Conservation (phyloP, 805 yeast genomes). For the Saccharomycopsis vini region DNA sequence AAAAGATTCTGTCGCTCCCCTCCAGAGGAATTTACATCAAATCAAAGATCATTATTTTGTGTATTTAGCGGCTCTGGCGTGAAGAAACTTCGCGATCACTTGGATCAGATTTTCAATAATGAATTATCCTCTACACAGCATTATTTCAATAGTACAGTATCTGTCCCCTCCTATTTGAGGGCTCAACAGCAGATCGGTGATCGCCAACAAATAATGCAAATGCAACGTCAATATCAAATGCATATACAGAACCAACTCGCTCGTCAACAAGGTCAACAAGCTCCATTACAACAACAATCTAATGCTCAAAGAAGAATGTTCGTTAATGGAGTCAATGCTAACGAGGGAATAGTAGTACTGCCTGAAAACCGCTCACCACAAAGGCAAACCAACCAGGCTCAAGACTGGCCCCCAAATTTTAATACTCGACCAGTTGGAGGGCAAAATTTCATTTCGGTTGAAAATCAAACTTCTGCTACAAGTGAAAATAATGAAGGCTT, state of each 20-base stretch:
- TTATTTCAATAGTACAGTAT: neutral
- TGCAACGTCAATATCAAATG: conserved; percentile 11
- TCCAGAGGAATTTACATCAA: conserved; percentile 83
- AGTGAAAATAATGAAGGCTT: too few relatives aligned
- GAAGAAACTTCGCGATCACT: conserved; percentile 57
- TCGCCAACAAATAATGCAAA: neutral
- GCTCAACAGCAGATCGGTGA: neutral
- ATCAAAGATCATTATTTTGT: conserved; percentile 79
- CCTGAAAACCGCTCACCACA: too few relatives aligned
- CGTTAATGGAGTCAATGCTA: too few relatives aligned
- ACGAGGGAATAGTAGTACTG: too few relatives aligned
- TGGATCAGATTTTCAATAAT: conserved; percentile 23
- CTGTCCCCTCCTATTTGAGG: neutral
- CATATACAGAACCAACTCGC: conserved; percentile 3
- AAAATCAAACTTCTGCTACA: too few relatives aligned
- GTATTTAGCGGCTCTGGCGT: conserved; percentile 93
- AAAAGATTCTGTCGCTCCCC: conserved; percentile 85
- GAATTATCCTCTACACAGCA: neutral
- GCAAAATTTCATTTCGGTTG: too few relatives aligned
- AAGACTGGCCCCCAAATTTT: too few relatives aligned
- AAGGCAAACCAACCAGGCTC: too few relatives aligned
- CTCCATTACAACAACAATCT: neutral
- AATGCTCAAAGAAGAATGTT: too few relatives aligned
- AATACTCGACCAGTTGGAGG: too few relatives aligned
- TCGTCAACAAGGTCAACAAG: neutral